Base-by-base conservation (phyloP, 768 basidiomycete species). In the Podaxis mareebaensis region DNA sequence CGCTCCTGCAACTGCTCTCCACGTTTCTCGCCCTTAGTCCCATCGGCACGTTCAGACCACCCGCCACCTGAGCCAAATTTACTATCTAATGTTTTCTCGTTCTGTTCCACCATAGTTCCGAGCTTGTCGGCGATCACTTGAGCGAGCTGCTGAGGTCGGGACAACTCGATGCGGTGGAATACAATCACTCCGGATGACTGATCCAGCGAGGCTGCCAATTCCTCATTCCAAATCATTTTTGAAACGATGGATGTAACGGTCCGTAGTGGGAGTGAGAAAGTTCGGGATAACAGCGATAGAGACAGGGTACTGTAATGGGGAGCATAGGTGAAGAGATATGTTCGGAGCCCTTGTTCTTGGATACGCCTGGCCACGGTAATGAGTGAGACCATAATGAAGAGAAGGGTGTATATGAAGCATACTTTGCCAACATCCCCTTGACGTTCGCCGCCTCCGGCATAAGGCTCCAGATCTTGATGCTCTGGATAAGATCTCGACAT, bases 181-280 rank as follows among this genome's bases (percentile, higher is more conserved):
- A 96, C 89, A 61, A 99, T 85, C 48, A 96, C 95, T 40, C 88
- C 90, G 24, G 89, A 89, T 17, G 93, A 89, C 72, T 93, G 94
- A 74, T 99, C 97, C 60, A 99, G 81, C 15, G 95, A 96, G 2
- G 96, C 97, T 1, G 91, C 82, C 11, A 99, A 81, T 71, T 98
- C 95, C 70, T 98, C 97, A 70, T 84, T 94, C 94, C 96, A 98
- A 69, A 99, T 97, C 97, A 99, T 98, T 76, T 95, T 93, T 28
- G 93, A 96, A 44, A 98, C 92, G 67, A 97, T 87, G 12, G 95
- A 94, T 7, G 90, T 94, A 3, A 98, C 93, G 3, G 88, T 79
- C 46, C 90, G 85, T 54, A 89, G 76, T 3, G 96, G 85, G 33
- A 99, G 81, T 8, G 88, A 89, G 79, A 99, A 98, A 1, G 94